Base-by-base conservation (phyloP, 208 protist species). In the Wallacemonas sp. region DNA sequence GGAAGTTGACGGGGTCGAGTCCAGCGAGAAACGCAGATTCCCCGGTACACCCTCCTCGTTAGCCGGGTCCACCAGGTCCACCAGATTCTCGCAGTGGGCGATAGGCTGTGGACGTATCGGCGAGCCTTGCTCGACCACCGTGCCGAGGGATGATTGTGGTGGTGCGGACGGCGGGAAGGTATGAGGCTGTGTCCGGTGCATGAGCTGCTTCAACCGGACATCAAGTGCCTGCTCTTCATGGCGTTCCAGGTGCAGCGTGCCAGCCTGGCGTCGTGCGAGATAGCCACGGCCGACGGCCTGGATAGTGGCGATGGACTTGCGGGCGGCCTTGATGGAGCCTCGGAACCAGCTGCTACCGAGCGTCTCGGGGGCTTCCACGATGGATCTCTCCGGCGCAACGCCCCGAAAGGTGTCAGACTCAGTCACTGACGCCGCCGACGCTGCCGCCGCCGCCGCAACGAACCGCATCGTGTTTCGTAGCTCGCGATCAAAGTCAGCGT, bases 251-350 rank as follows among this genome's bases (percentile, higher is more conserved):
- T 44, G 66, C 15, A 26, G 29, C 42, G 39, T 44, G 6, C 26
- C 48, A n/a, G 73, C 34, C 39, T 54, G 50, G 12, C 21, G 30
- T 8, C 76, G 58, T 21, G 37, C 52, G 13, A 67, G 45, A 63
- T 64, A 85, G 33, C 68, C 79, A 15, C 79, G 73, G 33, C 79
- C 74, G 6, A 73, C 54, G 1, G 63, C 29, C 58, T 85, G 79
- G 10, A 76, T 57, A 8, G 15, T 13, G 10, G 50, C 50, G n/a
- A 57, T 15, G 15, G 50, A 26, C 24, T 32, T 24, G 12, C 50
- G 50, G 32, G 30, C 22, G 4, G 50, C 50, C 50, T 57, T 57
- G 50, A 57, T 8, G 33, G 38, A 48, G 17, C 52, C 13, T 32
- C 29, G 29, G 29, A 57, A 57, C 13, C 5, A 12, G 24, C 17